Evolutionary conservation across 2,329 filamentous ascomycete genomes (phyloP), one percentile per base, ranked within the genome.

Genomic region (Claviceps sp.): DNA sequence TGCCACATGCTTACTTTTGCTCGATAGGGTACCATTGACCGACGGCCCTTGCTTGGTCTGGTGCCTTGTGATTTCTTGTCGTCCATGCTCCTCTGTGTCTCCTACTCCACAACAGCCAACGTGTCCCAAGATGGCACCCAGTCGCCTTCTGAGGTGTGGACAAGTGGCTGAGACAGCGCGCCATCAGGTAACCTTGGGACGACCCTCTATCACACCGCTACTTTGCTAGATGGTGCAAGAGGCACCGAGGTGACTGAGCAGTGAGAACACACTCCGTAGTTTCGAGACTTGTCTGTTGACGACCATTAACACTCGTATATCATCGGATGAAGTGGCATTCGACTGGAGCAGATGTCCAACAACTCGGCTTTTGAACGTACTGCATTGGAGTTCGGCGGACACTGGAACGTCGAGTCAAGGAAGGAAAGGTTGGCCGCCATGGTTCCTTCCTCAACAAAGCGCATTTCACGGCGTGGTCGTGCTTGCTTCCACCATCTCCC

Each of bases 141-240:
- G 24, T 45, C 14, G 43, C 43, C 24, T 40, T 45, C 43, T 45
- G 22, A 30, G 45, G 40, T 46, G 34, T 30, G 34, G 46, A 47
- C 26, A 16, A 24, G 49, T 54, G 52, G 52, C 52, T 54, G 52
- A 54, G 52, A 54, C 52, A 48, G 49, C 47, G 41, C 50, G 30
- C 30, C 30, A 37, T 49, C 49, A 13, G 43, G 49, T 46, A 40
- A 34, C 34, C 22, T 37, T 37, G 45, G 11, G 18, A 30, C 45
- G 18, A 38, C 30, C 18, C 14, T 26, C 48, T 22, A 46, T 51
- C 52, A 48, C 52, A 54, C 52, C 52, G 52, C 52, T 54, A 43
- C 37, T 50, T 42, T 50, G 26, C 45, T 47, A 34, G 18, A 37
- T 37, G 13, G 26, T 24, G 9, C 34, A 47, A 22, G 24, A 47